Base-by-base conservation (phyloP, 768 basidiomycete species). In the Lactarius pseudohatsudake region DNA sequence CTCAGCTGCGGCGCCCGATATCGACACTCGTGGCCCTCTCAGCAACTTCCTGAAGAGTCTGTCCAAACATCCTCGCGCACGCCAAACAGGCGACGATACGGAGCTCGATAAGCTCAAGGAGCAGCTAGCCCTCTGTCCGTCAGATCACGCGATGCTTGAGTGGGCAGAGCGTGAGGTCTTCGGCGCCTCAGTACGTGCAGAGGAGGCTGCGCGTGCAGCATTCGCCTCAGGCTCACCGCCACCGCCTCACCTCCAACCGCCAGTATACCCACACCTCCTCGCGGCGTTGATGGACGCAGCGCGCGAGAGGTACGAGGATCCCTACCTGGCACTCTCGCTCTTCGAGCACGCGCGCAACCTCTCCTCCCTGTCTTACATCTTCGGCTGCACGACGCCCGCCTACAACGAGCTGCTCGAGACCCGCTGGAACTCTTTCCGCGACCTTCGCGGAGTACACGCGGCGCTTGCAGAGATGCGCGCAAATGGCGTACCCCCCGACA, bases 321-420 rank as follows among this genome's bases (percentile, higher is more conserved):
- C 95, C 1, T 83, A 93, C 72, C 82, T 94, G 32, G 88, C 94
- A 1, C 82, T 98, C 20, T 82, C 88, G 22, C 82, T 96, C 30
- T 98, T 97, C 79, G 81, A 88, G 59, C 83, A 94, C 74, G 91
- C 93, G 0, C 85, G 87, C 47, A 82, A 83, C 47, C 83, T 87
- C 4, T 92, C 91, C 1, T 84, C 89, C 58, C 81, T 87, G 4
- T 93, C 90, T 5, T 98, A 92, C 75, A 89, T 96, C 36, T 88
- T 89, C 72, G 96, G 95, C 2, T 98, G 96, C 76, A 90, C 92
- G 11, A 91, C 94, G 0, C 82, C 82, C 11, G 90, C 89, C 0
- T 97, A 96, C 77, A 94, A 95, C 75, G 93, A 96, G 74, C 81
- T 95, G 22, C 84, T 98, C 32, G 81, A 85, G 72, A 93, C 91